phyloP scores from a whole-genome alignment of 192 early-diverging fungal genomes.

The Rhizoclosmatium globosum region DNA sequence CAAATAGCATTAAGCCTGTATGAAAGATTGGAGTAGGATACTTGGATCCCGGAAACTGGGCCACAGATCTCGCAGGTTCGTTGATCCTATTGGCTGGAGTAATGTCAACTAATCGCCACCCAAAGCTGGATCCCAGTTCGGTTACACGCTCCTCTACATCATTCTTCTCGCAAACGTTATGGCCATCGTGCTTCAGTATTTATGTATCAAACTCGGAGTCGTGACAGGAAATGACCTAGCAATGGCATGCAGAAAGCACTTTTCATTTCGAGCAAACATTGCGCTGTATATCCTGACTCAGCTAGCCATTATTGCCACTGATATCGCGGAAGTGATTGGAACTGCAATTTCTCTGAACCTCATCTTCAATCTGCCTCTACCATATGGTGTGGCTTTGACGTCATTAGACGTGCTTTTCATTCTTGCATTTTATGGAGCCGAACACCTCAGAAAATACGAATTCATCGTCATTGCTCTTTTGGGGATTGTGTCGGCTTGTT shows the following conservation, averaged over 20 bases:
- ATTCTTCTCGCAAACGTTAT: conserved; percentile 80
- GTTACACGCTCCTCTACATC: conserved; percentile 77
- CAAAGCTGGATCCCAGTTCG: conserved; percentile 75
- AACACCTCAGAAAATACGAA: conserved; percentile 68
- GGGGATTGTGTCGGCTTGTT: conserved; percentile 66
- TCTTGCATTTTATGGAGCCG: conserved; percentile 59
- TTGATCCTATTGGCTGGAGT: neutral
- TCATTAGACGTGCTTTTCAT: conserved; percentile 77
- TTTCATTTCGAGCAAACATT: conserved; percentile 65
- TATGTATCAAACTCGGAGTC: conserved; percentile 80
- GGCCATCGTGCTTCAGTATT: conserved; percentile 78
- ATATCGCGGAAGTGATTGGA: conserved; percentile 88
- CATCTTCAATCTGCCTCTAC: conserved; percentile 74
- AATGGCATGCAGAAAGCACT: conserved; percentile 70
- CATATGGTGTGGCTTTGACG: conserved; percentile 79
- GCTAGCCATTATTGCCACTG: conserved; percentile 81
- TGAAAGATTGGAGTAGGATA: conserved; percentile 18
- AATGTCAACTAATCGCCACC: conserved; percentile 6
- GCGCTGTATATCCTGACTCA: conserved; percentile 77
- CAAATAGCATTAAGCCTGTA: no score
- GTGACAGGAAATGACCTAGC: conserved; percentile 79
- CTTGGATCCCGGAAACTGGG: conserved; percentile 87
- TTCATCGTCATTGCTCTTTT: conserved; percentile 73
- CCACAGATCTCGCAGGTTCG: conserved; percentile 72
- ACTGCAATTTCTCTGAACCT: conserved; percentile 85